Conservation (phyloP, 371 early-diverging fungal species). For the Apophysomyces trapeziformis region DNA sequence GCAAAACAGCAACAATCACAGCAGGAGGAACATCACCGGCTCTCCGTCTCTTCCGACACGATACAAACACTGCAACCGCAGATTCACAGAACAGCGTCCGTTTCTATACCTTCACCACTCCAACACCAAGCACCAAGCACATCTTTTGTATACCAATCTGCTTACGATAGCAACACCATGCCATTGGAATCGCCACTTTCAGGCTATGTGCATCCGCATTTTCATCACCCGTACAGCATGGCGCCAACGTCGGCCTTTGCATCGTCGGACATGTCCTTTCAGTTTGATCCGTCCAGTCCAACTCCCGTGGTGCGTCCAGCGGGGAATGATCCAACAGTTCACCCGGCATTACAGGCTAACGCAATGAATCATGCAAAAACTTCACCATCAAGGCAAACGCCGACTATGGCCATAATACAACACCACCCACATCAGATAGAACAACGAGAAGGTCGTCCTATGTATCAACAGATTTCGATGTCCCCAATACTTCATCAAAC, state of each 20-base stretch:
- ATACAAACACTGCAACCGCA: constrained; percentile 5
- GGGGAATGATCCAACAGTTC: constrained; percentile 27
- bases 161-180: not conserved
- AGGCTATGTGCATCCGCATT: constrained; percentile 6
- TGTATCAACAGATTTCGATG: constrained; percentile 4
- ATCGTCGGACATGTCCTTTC: constrained; percentile 25
- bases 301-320: constrained; percentile 21
- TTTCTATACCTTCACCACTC: constrained; percentile 8
- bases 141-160: constrained; percentile 4
- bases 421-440: constrained; percentile 7
- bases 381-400: constrained; percentile 3
- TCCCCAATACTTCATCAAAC: constrained; percentile 6
- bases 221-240: constrained; percentile 10
- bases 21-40: constrained; percentile 3
- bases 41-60: not conserved
- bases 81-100: constrained; percentile 3
- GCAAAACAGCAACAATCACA: constrained; percentile 7
- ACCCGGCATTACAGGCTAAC: constrained; percentile 36
- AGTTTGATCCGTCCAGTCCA: constrained; percentile 27
- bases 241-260: constrained; percentile 24
- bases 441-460: constrained; percentile 8
- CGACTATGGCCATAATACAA: not conserved
- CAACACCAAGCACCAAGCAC: constrained; percentile 3
- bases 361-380: constrained; percentile 23
- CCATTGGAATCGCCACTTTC: constrained; percentile 1